phyloP scores from a whole-genome alignment of 2,329 filamentous ascomycete species.

The Teratosphaeria nubilosa region DNA sequence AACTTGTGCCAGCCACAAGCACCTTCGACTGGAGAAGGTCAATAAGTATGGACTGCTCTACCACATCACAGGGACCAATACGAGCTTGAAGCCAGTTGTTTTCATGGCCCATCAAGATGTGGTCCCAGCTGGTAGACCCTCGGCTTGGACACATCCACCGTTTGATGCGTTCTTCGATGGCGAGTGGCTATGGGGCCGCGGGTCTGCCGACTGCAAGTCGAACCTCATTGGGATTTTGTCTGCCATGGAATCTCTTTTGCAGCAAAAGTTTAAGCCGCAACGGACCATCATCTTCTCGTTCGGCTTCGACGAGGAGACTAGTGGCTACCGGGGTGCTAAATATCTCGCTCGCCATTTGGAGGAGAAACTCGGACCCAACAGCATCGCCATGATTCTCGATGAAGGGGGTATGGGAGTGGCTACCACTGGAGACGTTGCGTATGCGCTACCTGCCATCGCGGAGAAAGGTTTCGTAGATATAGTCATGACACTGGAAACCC shows the following conservation, averaged over 20 bases:
- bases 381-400: conserved; percentile 48
- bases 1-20: conserved; percentile 25
- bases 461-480: conserved; percentile 1
- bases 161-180: conserved; percentile 51
- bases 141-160: conserved; percentile 51
- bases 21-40: conserved; percentile 42
- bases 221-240: conserved; percentile 49
- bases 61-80: conserved; percentile 46
- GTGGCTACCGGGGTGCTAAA: conserved; percentile 40
- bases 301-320: conserved; percentile 55
- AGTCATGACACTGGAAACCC: not conserved
- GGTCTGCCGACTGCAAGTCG: conserved; percentile 52
- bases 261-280: conserved; percentile 41
- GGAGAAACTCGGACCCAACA: conserved; percentile 13
- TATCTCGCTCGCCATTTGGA: not conserved
- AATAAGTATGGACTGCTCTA: conserved; percentile 52
- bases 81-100: conserved; percentile 44
- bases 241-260: conserved; percentile 45
- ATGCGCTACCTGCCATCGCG: conserved; percentile 41
- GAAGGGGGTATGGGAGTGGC: conserved; percentile 43
- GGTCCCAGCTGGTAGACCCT: conserved; percentile 47
- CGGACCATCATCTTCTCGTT: conserved; percentile 50
- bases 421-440: conserved; percentile 37
- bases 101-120: conserved; percentile 57
- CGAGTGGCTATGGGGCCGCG: conserved; percentile 51